Conservation (phyloP, 2,329 filamentous ascomycete genomes). For the Pyricularia grisea region DNA sequence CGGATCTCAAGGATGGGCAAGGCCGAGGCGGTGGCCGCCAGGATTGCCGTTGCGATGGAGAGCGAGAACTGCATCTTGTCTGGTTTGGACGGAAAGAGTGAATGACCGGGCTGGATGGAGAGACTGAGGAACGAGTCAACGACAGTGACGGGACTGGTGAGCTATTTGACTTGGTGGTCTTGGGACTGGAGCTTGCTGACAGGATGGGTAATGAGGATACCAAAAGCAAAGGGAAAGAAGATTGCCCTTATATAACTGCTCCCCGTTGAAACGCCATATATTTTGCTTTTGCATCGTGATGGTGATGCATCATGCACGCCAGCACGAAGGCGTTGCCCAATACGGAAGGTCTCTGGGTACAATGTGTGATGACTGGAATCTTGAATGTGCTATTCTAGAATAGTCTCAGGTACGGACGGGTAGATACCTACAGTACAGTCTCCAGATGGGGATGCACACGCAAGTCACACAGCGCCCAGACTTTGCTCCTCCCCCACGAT, state of each 20-base stretch:
- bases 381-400: background rate
- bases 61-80: background rate
- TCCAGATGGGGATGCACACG: background rate
- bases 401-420: background rate
- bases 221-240: background rate
- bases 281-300: background rate
- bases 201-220: background rate
- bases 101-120: background rate
- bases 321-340: background rate
- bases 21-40: background rate
- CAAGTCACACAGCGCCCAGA: background rate
- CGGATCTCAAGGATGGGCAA: background rate
- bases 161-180: background rate
- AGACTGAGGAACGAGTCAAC: background rate
- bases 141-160: background rate
- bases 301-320: background rate
- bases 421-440: background rate
- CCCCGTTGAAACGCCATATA: background rate
- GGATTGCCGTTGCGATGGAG: background rate
- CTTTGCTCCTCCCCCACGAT: background rate
- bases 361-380: background rate
- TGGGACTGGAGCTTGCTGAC: background rate
- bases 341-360: background rate
- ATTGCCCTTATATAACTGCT: background rate
- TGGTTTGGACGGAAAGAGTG: background rate